Evolutionary conservation across 2,329 filamentous ascomycete genomes (phyloP), one percentile per base, ranked within the genome.

Genomic region (Trichoderma asperellum): DNA sequence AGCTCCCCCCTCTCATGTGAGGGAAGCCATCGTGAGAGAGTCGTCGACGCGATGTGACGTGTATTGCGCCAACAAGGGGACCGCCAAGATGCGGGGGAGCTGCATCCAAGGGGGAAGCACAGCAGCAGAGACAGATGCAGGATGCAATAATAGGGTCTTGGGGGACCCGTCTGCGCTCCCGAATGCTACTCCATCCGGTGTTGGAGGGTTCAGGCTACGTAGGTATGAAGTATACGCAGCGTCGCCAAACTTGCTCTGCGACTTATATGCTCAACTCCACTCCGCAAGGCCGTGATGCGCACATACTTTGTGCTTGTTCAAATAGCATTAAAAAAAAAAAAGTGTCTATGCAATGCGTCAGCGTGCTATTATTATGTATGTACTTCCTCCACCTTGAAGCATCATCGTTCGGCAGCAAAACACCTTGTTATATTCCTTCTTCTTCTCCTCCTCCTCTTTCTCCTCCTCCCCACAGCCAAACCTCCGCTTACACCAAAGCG

Each of bases 41-140:
- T 12, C 24, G 52, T 35, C 29, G 60, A 53, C 60, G 47, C 60
- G 32, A 63, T 52, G 60, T 63, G 60, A 63, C 60, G 60, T 53
- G 60, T 35, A 37, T 53, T 49, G 21, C 3, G 8, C 52, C 52
- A 29, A 14, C 12, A 16, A 29, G 14, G 14, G 59, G 43, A 12
- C 40, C 18, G 47, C 60, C 47, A 53, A 63, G 60, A 63, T 63
- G 60, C 60, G 60, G 60, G 47, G 60, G 32, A 27, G 43, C 29
- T 34, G 47, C 47, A 49, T 49, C 47, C 18, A n/a, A 24, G 24
- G 47, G 43, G 43, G 47, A 49, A 49, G 16, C 27, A 18, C 52
- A 32, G 27, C 52, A n/a, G 40, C 14, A 40, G 37, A 40, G 37
- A 40, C 16, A 29, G 14, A 53, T 52, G 47, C 47, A 21, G n/a